These are phyloP conservation scores for Diaporthe amygdali DNA, from an alignment of 2,329 filamentous ascomycete genomes.

Conservation along the genomic window DNA sequence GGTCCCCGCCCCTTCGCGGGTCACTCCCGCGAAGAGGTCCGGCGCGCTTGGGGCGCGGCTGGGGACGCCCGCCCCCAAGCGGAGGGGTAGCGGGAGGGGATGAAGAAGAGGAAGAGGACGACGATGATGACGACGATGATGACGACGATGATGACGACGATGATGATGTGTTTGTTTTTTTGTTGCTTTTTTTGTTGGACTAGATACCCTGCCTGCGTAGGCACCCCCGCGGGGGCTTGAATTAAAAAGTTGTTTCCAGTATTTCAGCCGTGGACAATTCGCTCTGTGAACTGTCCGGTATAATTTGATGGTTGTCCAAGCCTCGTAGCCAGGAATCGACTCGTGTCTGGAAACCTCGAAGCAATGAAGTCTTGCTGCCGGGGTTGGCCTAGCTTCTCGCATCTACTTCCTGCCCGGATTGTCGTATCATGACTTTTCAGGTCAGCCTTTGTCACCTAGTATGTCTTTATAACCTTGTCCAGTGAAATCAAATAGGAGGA, in stretches of 20 bases:
- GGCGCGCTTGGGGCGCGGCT: constrained; percentile 10
- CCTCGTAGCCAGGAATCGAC: too few relatives aligned
- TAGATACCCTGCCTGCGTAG: constrained; percentile 15
- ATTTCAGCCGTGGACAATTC: not conserved
- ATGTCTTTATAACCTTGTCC: too few relatives aligned
- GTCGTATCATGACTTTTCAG: too few relatives aligned
- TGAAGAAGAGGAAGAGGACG: not conserved
- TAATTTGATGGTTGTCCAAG: not conserved
- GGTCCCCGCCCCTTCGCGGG: constrained; percentile 37
- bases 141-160: not conserved
- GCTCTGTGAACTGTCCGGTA: accelerated
- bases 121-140: not conserved
- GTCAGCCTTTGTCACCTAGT: too few relatives aligned
- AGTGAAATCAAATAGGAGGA: too few relatives aligned
- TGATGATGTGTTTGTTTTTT: not conserved
- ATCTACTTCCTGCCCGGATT: too few relatives aligned
- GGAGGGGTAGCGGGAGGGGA: not conserved
- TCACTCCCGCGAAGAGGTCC: constrained; percentile 24
- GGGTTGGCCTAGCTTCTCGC: too few relatives aligned
- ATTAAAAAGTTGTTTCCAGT: not conserved
- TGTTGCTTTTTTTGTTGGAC: not conserved
- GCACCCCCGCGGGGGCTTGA: not conserved
- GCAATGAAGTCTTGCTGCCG: too few relatives aligned
- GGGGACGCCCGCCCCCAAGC: constrained; percentile 19
- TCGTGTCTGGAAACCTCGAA: too few relatives aligned